A percentile compares a stretch with the other conserved stretches of the same genome.
These are phyloP conservation scores for Salvia hispanica DNA, from an alignment of 257 asterid species.

Conservation along the genomic window DNA sequence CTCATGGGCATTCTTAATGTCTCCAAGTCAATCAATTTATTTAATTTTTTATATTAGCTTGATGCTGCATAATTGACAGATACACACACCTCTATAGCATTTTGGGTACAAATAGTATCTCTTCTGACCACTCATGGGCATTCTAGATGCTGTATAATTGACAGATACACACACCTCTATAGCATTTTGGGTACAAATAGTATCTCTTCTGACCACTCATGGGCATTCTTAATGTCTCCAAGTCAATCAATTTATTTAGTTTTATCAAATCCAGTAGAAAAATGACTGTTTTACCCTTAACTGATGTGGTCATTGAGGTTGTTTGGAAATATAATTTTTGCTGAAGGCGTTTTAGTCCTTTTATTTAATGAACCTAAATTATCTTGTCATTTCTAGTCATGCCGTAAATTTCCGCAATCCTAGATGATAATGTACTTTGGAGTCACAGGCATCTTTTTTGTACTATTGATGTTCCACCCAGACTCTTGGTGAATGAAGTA, in stretches of 20 bases:
- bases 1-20: slow-evolving; percentile 5
- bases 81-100: not conserved
- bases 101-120: slow-evolving; percentile 15
- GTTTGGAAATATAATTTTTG: slow-evolving; percentile 2
- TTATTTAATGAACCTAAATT: not conserved
- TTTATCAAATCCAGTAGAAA: slow-evolving; percentile 3
- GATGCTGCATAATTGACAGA: slow-evolving; percentile 21
- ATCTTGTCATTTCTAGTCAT: slow-evolving; percentile 13
- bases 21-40: not conserved
- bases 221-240: no score
- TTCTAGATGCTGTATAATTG: slow-evolving; percentile 21
- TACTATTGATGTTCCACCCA: not conserved
- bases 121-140: not conserved
- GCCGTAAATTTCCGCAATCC: slow-evolving; percentile 2
- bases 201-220: not conserved
- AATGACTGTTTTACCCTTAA: slow-evolving; percentile 2
- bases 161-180: not conserved
- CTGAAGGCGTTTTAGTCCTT: not conserved
- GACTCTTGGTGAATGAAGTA: slow-evolving; percentile 1
- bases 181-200: slow-evolving; percentile 16
- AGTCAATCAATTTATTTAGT: no score
- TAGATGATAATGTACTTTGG: slow-evolving; percentile 1
- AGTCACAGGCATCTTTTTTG: not conserved
- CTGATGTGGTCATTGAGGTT: not conserved
- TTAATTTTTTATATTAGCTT: slow-evolving; percentile 16